Evolutionary conservation across 2,329 filamentous ascomycete species (phyloP), one percentile per base, ranked within the genome.

Genomic region (Oidium heveae): DNA sequence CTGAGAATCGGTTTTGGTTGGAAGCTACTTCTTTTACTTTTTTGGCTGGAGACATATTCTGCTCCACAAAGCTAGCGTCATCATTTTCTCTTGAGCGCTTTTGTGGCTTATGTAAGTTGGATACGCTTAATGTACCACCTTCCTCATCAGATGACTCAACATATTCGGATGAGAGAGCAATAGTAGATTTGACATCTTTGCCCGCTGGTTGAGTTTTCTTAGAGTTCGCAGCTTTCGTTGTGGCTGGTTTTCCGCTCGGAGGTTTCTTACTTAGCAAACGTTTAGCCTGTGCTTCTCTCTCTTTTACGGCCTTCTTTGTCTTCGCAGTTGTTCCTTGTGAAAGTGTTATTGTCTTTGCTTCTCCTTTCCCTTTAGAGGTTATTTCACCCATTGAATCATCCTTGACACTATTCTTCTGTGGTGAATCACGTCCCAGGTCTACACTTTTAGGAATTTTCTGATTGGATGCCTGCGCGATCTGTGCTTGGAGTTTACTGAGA

Each of bases 401-500:
- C 73, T 70, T 54, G 66, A 63, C 66, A 49, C 67, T 66, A 18
- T 43, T 56, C 10, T 50, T 33, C 20, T 10, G 32, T 3, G 63
- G 58, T 15, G 65, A 67, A 22, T 66, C 67, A 47, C 62, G 67
- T 54, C 68, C 69, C 13, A 69, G 67, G 15, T 73, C 73, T 20
- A 79, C 75, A 20, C 59, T 65, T 60, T 73, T 75, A 55, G 74
- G 70, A 6, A 69, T 66, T 71, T 74, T 76, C 1, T 74, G 69
- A 10, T 73, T 70, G n/a, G 70, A 68, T 1, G 71, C 72, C 62
- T 73, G 75, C 52, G 74, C 76, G 47, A 82, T 70, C 10, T 72
- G 71, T 12, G 72, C 74, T 59, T 81, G 77, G 9, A 82, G 66
- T 60, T 74, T 77, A 66, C 78, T 81, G 36, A 82, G 66, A 53